Percentiles rank a stretch among this genome's conserved stretches.
These are phyloP conservation scores for Malus sieversii DNA, from an alignment of 306 rosid species.

Conservation along the genomic window DNA sequence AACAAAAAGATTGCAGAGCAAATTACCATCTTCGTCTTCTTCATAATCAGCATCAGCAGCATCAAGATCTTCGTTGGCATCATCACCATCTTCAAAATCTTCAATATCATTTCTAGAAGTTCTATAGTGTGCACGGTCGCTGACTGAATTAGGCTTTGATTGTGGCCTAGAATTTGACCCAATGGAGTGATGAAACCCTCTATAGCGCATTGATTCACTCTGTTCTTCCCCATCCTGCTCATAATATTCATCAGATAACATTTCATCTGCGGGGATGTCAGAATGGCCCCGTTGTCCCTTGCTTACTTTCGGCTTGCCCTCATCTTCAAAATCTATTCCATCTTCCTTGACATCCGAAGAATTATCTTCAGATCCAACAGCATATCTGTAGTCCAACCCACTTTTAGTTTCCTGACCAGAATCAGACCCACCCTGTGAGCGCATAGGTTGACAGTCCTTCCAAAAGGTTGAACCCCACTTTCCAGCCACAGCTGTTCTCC, in stretches of 20 bases:
- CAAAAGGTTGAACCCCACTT: constrained; percentile 97
- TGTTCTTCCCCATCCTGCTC: constrained; percentile 96
- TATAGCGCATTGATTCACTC: constrained; percentile 51
- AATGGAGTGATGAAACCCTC: constrained; percentile 39
- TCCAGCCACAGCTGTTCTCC: constrained; percentile 56
- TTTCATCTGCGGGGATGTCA: constrained; percentile 88
- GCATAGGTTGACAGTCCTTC: constrained; percentile 88
- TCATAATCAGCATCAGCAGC: constrained; percentile 85
- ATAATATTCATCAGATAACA: constrained; percentile 97
- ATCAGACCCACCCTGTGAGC: constrained; percentile 59
- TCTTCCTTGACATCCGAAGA: constrained; percentile 61
- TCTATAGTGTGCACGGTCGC: constrained; percentile 29
- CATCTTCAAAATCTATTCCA: constrained; percentile 75
- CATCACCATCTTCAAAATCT: constrained; percentile 28
- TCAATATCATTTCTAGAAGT: constrained; percentile 51
- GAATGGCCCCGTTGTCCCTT: constrained; percentile 63
- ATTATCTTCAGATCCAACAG: constrained; percentile 62
- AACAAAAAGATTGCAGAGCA: constrained; percentile 1
- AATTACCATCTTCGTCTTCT: constrained; percentile 83
- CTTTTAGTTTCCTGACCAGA: constrained; percentile 77
- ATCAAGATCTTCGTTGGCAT: constrained; percentile 31
- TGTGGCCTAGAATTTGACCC: constrained; percentile 61
- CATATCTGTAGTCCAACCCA: constrained; percentile 60
- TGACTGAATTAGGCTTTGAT: constrained; percentile 32
- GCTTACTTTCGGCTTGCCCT: constrained; percentile 48